Conservation (phyloP, 805 yeast species). For the Millerozyma miso region DNA sequence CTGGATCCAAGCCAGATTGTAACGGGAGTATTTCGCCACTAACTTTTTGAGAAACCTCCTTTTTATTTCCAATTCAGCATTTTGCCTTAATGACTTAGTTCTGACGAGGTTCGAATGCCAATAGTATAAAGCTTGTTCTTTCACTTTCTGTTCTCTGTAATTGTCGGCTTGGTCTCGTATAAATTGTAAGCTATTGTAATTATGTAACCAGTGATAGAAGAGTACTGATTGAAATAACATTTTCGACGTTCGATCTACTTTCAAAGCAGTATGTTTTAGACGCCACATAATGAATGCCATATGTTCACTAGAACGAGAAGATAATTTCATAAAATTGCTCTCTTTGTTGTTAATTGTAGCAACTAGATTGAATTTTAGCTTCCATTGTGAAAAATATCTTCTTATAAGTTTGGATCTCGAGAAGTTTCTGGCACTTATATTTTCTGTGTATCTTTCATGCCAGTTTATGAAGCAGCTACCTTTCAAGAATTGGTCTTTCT, state of each 20-base stretch:
- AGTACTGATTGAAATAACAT: not conserved
- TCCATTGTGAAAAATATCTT: conserved; percentile 13
- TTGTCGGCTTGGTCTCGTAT: not conserved
- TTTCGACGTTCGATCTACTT: not conserved
- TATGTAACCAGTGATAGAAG: not conserved
- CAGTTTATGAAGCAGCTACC: conserved; percentile 8
- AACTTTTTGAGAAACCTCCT: conserved; percentile 15
- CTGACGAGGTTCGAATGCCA: not conserved
- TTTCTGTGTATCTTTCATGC: conserved; percentile 8
- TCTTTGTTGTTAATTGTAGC: not conserved
- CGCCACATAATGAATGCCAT: not conserved
- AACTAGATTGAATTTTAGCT: conserved; percentile 3
- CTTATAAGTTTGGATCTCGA: conserved; percentile 3
- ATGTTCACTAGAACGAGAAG: no score
- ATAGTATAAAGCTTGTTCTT: not conserved
- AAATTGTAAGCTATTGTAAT: not conserved
- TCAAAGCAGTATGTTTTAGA: not conserved
- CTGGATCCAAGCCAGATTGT: conserved; percentile 4
- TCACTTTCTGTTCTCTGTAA: not conserved
- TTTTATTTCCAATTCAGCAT: conserved; percentile 18
- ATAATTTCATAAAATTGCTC: not conserved
- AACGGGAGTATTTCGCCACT: conserved; percentile 2
- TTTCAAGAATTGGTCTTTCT: conserved; percentile 5
- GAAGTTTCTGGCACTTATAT: conserved; percentile 9
- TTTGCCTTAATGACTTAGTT: not conserved